phyloP scores from a whole-genome alignment of 2,329 filamentous ascomycete genomes.

The Arthrobotrys sinensis region DNA sequence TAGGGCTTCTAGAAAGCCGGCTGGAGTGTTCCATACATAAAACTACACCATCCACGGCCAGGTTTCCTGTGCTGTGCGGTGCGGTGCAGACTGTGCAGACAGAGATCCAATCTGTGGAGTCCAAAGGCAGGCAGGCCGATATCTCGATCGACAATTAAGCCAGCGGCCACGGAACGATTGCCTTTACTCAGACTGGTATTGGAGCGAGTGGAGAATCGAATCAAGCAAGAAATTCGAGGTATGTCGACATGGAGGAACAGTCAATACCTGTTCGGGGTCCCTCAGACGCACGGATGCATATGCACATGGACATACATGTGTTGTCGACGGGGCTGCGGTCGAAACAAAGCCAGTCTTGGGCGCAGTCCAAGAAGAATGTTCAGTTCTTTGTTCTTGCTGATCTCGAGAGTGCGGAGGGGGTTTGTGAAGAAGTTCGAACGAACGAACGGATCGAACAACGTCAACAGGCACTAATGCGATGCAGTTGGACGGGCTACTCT shows the following conservation, averaged over 20 bases:
- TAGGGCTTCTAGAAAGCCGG: conserved; percentile 53
- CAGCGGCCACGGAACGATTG: conserved; percentile 22
- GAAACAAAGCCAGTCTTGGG: conserved; percentile 11
- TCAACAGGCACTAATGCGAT: conserved; percentile 50
- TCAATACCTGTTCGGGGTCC: conserved; percentile 17
- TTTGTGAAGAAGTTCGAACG: conserved; percentile 22
- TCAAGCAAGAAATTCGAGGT: conserved; percentile 22
- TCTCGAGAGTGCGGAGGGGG: conserved; percentile 18
- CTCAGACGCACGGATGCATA: conserved; percentile 34
- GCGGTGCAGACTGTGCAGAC: background rate
- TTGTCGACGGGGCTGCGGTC: conserved; percentile 38
- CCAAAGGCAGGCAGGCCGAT: conserved; percentile 5
- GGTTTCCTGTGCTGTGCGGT: conserved; percentile 23
- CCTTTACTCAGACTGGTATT: conserved; percentile 12
- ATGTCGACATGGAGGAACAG: conserved; percentile 31
- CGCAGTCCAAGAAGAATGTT: conserved; percentile 22
- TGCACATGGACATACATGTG: conserved; percentile 29
- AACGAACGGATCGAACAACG: conserved; percentile 5
- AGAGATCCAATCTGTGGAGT: conserved; percentile 27
- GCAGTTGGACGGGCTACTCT: conserved; percentile 27
- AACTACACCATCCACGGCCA: conserved; percentile 47
- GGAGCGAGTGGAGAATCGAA: conserved; percentile 1
- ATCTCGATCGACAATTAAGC: conserved; percentile 17
- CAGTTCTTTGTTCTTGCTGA: background rate
- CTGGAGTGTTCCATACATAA: conserved; percentile 60